phyloP scores from a whole-genome alignment of 2,329 filamentous ascomycete species.

The Parafenestella ontariensis region DNA sequence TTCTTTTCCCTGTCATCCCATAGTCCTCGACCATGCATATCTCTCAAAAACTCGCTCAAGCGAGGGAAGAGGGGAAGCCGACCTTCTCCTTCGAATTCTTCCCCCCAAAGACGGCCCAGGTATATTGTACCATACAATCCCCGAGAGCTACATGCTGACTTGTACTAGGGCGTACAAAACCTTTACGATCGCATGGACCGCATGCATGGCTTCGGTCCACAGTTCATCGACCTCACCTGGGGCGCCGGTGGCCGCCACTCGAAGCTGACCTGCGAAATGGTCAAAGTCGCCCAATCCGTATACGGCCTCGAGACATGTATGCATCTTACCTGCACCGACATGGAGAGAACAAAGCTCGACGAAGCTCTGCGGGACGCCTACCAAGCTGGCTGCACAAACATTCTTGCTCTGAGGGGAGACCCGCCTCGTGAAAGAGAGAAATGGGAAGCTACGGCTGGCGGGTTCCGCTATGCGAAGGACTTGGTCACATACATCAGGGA shows the following conservation, averaged over 20 bases:
- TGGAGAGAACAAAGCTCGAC: conserved; percentile 92
- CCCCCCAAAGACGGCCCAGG: conserved; percentile 91
- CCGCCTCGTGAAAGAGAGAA: conserved; percentile 92
- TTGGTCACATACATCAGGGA: conserved; percentile 83
- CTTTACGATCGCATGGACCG: conserved; percentile 99
- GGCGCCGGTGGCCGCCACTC: conserved; percentile 92
- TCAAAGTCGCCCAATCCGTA: conserved; percentile 90
- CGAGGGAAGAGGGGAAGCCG: conserved; percentile 77
- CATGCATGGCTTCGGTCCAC: conserved; percentile 92
- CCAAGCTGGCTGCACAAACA: conserved; percentile 96
- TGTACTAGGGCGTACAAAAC: conserved; percentile 82
- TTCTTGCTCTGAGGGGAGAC: conserved; percentile 90
- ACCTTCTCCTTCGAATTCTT: conserved; percentile 99
- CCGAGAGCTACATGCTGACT: conserved; percentile 14
- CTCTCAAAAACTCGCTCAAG: conserved; percentile 85
- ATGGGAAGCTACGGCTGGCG: conserved; percentile 86
- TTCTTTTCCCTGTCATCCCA: not conserved
- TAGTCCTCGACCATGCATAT: conserved; percentile 79
- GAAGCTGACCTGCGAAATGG: conserved; percentile 96
- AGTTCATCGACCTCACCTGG: conserved; percentile 99
- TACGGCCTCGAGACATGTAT: conserved; percentile 98
- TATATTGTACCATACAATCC: conserved; percentile 27
- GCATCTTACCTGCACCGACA: conserved; percentile 98
- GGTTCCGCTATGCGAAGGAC: conserved; percentile 92
- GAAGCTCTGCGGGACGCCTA: conserved; percentile 87